Conservation (phyloP, 2,329 filamentous ascomycete genomes). For the Grosmannia huntii region DNA sequence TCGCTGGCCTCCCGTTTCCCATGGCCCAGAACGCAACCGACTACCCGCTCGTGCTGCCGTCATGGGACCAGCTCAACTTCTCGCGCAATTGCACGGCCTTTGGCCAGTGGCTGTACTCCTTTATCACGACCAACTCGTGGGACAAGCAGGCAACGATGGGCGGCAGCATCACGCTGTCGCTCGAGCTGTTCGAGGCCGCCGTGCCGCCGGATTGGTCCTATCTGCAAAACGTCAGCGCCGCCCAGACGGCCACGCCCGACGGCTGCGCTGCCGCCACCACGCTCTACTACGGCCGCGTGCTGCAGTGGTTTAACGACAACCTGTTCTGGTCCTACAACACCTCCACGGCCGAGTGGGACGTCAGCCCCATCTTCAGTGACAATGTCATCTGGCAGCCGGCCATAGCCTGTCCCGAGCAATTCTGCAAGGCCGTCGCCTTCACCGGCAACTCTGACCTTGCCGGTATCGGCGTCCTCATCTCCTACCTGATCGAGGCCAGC, state of each 20-base stretch:
- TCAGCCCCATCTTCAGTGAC: conserved; percentile 3
- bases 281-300: not conserved
- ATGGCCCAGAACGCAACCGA: not conserved
- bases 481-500: conserved; percentile 4
- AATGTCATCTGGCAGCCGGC: conserved; percentile 7
- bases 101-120: conserved; percentile 10
- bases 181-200: not conserved
- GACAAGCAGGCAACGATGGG: conserved; percentile 1
- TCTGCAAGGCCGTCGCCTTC: conserved; percentile 12
- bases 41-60: not conserved
- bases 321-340: conserved; percentile 3
- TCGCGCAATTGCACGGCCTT: conserved; percentile 10
- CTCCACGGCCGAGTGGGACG: not conserved
- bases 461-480: conserved; percentile 11
- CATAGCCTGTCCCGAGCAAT: conserved; percentile 4
- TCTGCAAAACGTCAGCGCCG: not conserved
- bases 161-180: conserved; percentile 5
- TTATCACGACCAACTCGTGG: conserved; percentile 7
- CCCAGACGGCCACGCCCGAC: not conserved
- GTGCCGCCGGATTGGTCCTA: conserved; percentile 3
- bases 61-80: conserved; percentile 11
- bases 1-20: not conserved
- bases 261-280: not conserved
- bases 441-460: conserved; percentile 13
- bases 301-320: conserved; percentile 4